Conservation (phyloP, 2,329 filamentous ascomycete genomes). For the Rhinocladiella similis region DNA sequence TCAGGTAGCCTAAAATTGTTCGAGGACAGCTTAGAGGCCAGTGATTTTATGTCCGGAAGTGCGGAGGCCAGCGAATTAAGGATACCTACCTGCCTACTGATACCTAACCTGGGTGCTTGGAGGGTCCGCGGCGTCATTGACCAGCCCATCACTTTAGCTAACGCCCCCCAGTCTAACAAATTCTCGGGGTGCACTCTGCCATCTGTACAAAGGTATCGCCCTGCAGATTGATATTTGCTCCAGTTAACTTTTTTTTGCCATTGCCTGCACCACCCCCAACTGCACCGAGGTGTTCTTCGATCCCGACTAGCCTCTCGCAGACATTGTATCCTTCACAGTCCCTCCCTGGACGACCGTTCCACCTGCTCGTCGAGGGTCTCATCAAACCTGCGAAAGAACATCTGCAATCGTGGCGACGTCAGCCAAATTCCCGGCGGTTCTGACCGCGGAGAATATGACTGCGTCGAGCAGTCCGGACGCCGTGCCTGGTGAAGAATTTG, state of each 20-base stretch:
- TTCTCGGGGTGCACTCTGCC: slow-evolving; percentile 15
- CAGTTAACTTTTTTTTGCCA: not conserved
- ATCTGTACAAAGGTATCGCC: slow-evolving; percentile 14
- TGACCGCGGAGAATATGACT: slow-evolving; percentile 31
- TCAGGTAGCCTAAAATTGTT: no score
- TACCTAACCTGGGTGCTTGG: not conserved
- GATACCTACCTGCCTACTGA: not conserved
- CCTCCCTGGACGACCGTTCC: not conserved
- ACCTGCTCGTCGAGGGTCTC: not conserved
- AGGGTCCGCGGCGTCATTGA: slow-evolving; percentile 11
- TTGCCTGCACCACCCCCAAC: not conserved
- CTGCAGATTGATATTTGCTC: slow-evolving; percentile 9
- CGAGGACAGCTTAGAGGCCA: not conserved
- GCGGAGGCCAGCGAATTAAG: slow-evolving; percentile 7
- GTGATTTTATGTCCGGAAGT: not conserved
- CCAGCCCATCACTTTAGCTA: slow-evolving; percentile 2
- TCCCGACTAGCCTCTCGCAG: not conserved
- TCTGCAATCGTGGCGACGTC: slow-evolving; percentile 29
- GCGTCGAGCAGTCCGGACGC: slow-evolving; percentile 35
- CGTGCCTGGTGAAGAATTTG: slow-evolving; percentile 45
- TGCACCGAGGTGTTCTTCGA: not conserved
- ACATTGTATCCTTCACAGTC: not conserved
- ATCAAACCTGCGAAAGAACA: slow-evolving; percentile 3
- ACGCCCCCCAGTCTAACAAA: slow-evolving; percentile 17
- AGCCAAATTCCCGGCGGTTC: slow-evolving; percentile 30